Base-by-base conservation (phyloP, 768 basidiomycete genomes). In the Phaeolepiota aurea region DNA sequence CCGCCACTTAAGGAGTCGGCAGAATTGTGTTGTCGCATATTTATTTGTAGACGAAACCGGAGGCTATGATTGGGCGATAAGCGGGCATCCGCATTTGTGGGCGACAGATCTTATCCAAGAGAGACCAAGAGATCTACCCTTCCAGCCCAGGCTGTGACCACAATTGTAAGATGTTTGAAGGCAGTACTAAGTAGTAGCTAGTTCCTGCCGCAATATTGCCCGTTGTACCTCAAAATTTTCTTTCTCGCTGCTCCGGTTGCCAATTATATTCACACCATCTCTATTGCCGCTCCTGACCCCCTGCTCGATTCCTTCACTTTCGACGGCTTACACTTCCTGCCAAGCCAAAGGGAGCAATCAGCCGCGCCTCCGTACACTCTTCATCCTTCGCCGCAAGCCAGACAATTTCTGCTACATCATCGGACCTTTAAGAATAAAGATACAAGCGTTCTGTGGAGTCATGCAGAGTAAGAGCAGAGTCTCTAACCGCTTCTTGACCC, bases 401-500 rank as follows among this genome's bases (percentile, higher is more conserved):
- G n/a, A 18, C 31, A 12, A 20, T 16, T n/a, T 42, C 23, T 37
- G 42, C 53, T 62, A 68, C 62, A 68, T 65, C 64, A 71, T 65
- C 47, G 67, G 68, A 57, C 68, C 71, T 71, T 65, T 41, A 50
- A 43, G 44, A 44, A 56, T 42, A 34, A 11, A 16, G 13, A 11
- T 19, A 25, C 10, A 40, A 13, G 5, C 25, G 13, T 7, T 31
- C 25, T 2, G 47, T 38, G 44, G 40, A 43, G 46, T 47, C 51
- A 45, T 52, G 48, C 44, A 49, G 35, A 37, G 37, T 28, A 33
- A 28, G 46, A 42, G 47, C 44, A 46, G 33, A 44, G 48, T 45
- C 15, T 59, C 77, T 80, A 77, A 75, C 79, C 79, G 48, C 68
- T 74, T 61, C 84, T 74, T 54, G 82, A 80, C 13, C 82, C 82